Conservation (phyloP, 2,329 filamentous ascomycete species). For the Magnaporthiopsis incrustans region DNA sequence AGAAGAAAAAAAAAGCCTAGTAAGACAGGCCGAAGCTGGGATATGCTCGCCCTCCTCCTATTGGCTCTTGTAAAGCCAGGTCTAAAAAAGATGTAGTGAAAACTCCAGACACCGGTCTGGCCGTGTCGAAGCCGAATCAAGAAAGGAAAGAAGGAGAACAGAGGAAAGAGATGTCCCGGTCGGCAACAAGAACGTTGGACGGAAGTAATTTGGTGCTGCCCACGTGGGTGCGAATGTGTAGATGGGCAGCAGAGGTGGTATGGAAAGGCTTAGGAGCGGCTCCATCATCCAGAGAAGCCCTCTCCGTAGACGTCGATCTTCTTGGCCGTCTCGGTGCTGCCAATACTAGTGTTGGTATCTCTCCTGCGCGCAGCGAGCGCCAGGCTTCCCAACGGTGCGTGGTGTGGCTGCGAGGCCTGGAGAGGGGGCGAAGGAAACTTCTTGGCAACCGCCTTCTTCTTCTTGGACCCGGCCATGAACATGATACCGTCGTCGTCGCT, state of each 20-base stretch:
- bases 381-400: slow-evolving; percentile 18
- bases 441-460: slow-evolving; percentile 24
- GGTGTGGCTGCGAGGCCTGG: slow-evolving; percentile 9
- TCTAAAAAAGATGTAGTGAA: slow-evolving; percentile 1
- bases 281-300: background rate
- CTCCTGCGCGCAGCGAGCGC: slow-evolving; percentile 29
- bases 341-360: slow-evolving; percentile 52
- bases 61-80: background rate
- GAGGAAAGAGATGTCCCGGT: background rate
- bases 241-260: background rate
- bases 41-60: background rate
- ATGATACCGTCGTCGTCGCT: slow-evolving; percentile 49
- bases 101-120: background rate
- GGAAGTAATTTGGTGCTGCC: background rate
- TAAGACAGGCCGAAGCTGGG: background rate
- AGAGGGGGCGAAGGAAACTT: background rate
- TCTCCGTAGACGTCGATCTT: slow-evolving; percentile 28
- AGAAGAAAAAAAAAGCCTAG: background rate
- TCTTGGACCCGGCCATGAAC: slow-evolving; percentile 45
- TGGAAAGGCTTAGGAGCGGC: background rate
- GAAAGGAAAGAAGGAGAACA: background rate
- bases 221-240: background rate
- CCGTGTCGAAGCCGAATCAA: background rate
- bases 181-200: background rate
- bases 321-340: slow-evolving; percentile 57